Percentiles rank a stretch among this genome's conserved stretches.
These are phyloP conservation scores for Metschnikowia cerradonensis DNA, from an alignment of 805 yeast species.

Conservation along the genomic window DNA sequence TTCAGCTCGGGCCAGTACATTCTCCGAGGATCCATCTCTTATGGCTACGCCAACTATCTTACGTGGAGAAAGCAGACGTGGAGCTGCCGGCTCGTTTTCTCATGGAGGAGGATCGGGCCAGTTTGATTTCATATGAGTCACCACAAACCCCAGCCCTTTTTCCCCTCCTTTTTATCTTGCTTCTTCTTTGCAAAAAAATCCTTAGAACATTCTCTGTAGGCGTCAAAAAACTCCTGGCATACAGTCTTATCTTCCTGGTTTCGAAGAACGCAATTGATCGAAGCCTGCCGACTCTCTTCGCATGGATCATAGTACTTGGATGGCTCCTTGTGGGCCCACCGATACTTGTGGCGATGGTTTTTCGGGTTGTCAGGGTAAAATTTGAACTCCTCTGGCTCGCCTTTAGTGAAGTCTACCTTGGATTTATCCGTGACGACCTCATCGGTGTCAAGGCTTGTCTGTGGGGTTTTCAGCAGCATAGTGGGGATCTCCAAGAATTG, in stretches of 20 bases:
- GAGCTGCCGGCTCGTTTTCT: slow-evolving; percentile 2
- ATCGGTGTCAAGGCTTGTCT: slow-evolving; percentile 17
- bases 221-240: slow-evolving; percentile 79
- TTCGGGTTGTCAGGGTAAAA: slow-evolving; percentile 89
- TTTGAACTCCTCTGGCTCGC: slow-evolving; percentile 49
- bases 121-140: slow-evolving; percentile 9
- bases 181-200: slow-evolving; percentile 39
- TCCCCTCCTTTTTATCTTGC: slow-evolving; percentile 34
- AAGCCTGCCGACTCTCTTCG: slow-evolving; percentile 82
- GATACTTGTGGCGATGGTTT: slow-evolving; percentile 58
- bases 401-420: slow-evolving; percentile 54
- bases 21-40: slow-evolving; percentile 6
- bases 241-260: slow-evolving; percentile 64
- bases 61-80: slow-evolving; percentile 2
- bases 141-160: slow-evolving; percentile 44
- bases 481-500: neutral
- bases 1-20: neutral
- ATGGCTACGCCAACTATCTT: slow-evolving; percentile 5
- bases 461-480: neutral
- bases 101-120: slow-evolving; percentile 1
- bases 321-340: slow-evolving; percentile 72
- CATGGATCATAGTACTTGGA: slow-evolving; percentile 92
- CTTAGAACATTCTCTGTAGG: slow-evolving; percentile 75
- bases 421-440: slow-evolving; percentile 31
- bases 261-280: slow-evolving; percentile 75